Evolutionary conservation across 2,329 filamentous ascomycete genomes (phyloP), one percentile per base, ranked within the genome.

Genomic region (Bipolaris victoriae): DNA sequence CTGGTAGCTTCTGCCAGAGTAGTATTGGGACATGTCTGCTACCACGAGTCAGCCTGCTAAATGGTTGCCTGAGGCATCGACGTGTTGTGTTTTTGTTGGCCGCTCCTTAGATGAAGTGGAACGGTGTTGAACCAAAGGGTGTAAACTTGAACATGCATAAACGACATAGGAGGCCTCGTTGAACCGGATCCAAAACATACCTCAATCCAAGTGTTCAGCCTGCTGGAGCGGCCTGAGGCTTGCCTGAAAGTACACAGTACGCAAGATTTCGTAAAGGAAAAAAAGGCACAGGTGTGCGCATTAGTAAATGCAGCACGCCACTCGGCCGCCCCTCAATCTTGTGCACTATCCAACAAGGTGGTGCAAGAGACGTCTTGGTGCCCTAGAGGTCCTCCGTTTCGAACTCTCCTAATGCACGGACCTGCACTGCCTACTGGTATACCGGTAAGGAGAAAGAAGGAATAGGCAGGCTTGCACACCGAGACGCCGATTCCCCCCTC

Each of bases 281-380:
- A 33, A 47, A 52, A 58, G 69, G 68, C 61, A 70, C 66, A 62
- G 62, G 59, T 60, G 60, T 64, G 41, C 66, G 69, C 70, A 74
- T 72, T 73, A 75, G 71, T 75, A 75, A 68, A 68, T 58, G 58
- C 60, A 47, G 61, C 54, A 43, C 52, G 44, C 60, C 63, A 57
- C 60, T 64, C 68, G 68, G 72, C 72, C 64, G 71, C 71, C 67
- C 64, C 26, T 33, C 63, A 60, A 58, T 36, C 51, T 41, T 11
- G 41, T 52, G 44, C 57, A 69, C 70, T 69, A 66, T 69, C 62
- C 59, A 63, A 52, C 62, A 58, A 45, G 57, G 51, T 60, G 49
- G 52, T 57, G 45, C 52, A 52, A 48, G 41, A 33, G 49, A 46
- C 37, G 29, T 18, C 52, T 39, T 49, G 52, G 47, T 45, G 51